Evolutionary conservation across 2,329 filamentous ascomycete genomes (phyloP).

Genomic region (Ophiostoma sp.): DNA sequence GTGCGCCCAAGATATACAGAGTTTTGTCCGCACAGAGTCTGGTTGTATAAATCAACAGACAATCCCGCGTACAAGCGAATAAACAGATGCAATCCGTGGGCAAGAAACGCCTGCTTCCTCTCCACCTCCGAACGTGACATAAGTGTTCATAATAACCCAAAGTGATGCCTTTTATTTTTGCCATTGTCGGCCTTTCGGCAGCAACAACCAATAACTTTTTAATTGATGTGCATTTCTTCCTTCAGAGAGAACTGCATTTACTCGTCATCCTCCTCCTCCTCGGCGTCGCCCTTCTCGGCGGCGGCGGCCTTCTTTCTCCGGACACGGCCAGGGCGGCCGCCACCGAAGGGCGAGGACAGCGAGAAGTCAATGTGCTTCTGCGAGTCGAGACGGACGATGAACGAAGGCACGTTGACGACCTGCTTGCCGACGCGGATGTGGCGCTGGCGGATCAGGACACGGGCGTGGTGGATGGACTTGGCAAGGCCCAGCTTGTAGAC

Average conservation of each 20-base stretch:
- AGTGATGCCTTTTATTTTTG: slow-evolving; percentile 14
- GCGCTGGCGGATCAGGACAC: slow-evolving; percentile 98
- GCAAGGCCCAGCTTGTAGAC: slow-evolving; percentile 99
- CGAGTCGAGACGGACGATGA: slow-evolving; percentile 99
- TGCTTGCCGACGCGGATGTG: slow-evolving; percentile 99
- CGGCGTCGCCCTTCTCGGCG: slow-evolving; percentile 76
- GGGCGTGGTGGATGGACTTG: slow-evolving; percentile 99
- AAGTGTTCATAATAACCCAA: slow-evolving; percentile 12
- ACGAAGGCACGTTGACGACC: slow-evolving; percentile 99
- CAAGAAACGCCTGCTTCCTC: slow-evolving; percentile 14
- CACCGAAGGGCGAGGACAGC: slow-evolving; percentile 94
- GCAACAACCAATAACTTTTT: slow-evolving; percentile 9
- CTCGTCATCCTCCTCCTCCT: slow-evolving; percentile 71
- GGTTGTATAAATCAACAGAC: slow-evolving; percentile 10
- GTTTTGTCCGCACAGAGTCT: slow-evolving; percentile 19
- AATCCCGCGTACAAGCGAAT: slow-evolving; percentile 1
- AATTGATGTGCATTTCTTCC: not conserved
- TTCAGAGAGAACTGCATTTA: not conserved
- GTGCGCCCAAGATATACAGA: slow-evolving; percentile 25
- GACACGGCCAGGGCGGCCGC: slow-evolving; percentile 93
- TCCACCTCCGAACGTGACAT: slow-evolving; percentile 8
- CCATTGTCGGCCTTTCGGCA: slow-evolving; percentile 6
- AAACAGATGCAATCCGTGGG: slow-evolving; percentile 15
- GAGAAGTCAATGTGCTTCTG: slow-evolving; percentile 99
- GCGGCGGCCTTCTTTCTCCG: slow-evolving; percentile 99